Evolutionary conservation across 257 asterid species (phyloP), one percentile per base, ranked within the genome.

Genomic region (Ilex asprella): DNA sequence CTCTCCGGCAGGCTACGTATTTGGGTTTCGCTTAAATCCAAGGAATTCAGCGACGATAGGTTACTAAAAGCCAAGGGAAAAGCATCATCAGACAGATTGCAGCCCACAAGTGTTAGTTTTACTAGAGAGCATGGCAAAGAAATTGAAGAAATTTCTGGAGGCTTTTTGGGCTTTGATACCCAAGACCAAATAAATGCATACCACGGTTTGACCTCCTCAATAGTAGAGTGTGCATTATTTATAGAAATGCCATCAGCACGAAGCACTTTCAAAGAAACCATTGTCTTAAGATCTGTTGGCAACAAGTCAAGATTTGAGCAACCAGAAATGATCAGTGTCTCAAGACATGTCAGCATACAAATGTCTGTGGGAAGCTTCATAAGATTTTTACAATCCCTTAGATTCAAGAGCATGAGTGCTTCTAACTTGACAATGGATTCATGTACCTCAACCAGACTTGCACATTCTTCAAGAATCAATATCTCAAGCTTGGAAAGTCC

Each of bases 221-320:
- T 63, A 9, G 7, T 10, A 8, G 16, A 7, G 47, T 41, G 41
- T 35, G 41, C 31, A 46, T 61, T 39, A 21, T 63, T 63, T 30
- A 3, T 58, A 16, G 53, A 12, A 55, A 66, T 58, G 5, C 70
- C 70, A 59, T 66, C 70, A 16, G 70, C 70, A 30, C 58, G 55
- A 50, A 66, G 70, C 51, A 43, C 59, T 55, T 66, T 66, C 30
- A 66, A 31, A 2, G 64, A 58, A 49, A 1, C n/a, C 39, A 58
- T 31, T 66, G 31, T 49, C 30, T 35, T 47, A 30, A 58, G 39
- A 6, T 58, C 39, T 32, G 41, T 35, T 59, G 70, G 64, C 31
- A 58, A 5, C 30, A 3, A 0, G 30, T 5, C 53, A 46, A 66
- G 39, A 27, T 50, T 58, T 30, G 64, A 57, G 54, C 70, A 66